A percentile compares a stretch with the other conserved stretches of the same genome.
phyloP scores from a whole-genome alignment of 208 protist genomes.

The Trypanosoma vivax region DNA sequence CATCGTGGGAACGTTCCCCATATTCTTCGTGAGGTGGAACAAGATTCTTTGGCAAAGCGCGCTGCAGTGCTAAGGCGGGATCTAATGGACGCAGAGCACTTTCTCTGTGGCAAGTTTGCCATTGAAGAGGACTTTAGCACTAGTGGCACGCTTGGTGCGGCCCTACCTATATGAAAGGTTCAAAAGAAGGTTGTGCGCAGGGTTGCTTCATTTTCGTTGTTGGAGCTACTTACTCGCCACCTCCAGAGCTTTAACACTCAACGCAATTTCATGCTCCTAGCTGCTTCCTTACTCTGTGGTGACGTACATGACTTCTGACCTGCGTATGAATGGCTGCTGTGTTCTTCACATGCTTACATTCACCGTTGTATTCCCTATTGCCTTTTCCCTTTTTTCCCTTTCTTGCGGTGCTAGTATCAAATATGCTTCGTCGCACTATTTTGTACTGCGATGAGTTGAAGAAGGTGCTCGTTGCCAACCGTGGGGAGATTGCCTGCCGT shows the following conservation, averaged over 20 bases:
- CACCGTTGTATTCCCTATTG: background rate
- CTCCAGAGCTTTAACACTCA: no score
- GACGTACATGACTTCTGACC: no score
- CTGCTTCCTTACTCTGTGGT: no score
- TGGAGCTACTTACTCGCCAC: no score
- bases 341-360: slow-evolving; percentile 6
- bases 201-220: no score
- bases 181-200: no score
- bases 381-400: slow-evolving; percentile 12
- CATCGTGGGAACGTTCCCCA: slow-evolving; percentile 64
- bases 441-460: slow-evolving; percentile 40
- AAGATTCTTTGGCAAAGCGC: slow-evolving; percentile 65
- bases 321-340: no score
- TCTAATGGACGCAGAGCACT: slow-evolving; percentile 66
- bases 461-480: slow-evolving; percentile 96
- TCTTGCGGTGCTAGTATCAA: slow-evolving; percentile 1
- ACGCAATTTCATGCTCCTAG: no score
- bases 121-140: slow-evolving; percentile 31
- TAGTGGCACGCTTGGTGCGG: no score
- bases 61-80: slow-evolving; percentile 58
- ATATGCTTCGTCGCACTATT: slow-evolving; percentile 23
- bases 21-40: slow-evolving; percentile 54
- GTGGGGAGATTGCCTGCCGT: slow-evolving; percentile 97
- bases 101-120: slow-evolving; percentile 37
- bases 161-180: no score